Conservation (phyloP, 176 grass and related monocot species). For the Bothriochloa decipiens region DNA sequence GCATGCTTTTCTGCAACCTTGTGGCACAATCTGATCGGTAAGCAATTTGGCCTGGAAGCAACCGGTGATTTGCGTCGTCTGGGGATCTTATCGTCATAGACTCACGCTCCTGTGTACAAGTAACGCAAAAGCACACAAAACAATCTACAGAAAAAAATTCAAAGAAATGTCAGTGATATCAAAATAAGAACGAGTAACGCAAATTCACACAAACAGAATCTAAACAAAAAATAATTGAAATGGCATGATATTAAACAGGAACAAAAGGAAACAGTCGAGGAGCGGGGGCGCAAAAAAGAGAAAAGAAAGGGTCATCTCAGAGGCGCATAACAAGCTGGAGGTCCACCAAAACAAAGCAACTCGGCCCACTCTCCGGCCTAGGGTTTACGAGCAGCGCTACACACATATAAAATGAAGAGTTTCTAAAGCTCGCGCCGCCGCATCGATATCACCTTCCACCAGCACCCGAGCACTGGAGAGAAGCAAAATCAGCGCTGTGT, state of each 20-base stretch:
- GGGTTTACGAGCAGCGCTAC: conserved; percentile 32
- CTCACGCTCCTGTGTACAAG: too few species aligned
- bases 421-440: conserved; percentile 18
- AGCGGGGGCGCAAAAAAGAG: too few species aligned
- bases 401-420: conserved; percentile 1
- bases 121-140: not conserved
- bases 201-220: not conserved
- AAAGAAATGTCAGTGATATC: not conserved
- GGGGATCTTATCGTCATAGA: too few species aligned
- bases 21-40: not conserved
- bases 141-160: not conserved
- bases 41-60: not conserved
- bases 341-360: not conserved
- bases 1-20: too few species aligned
- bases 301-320: too few species aligned
- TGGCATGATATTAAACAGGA: too few species aligned
- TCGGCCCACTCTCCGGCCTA: conserved; percentile 24
- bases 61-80: too few species aligned
- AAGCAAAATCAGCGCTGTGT: conserved; percentile 28
- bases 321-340: not conserved
- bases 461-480: not conserved
- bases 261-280: too few species aligned
- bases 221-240: too few species aligned
- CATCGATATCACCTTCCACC: not conserved
- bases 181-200: not conserved